A percentile compares a stretch with the other conserved stretches of the same genome.
These are phyloP conservation scores for Serendipita vermifera DNA, from an alignment of 768 basidiomycete genomes.

Conservation along the genomic window DNA sequence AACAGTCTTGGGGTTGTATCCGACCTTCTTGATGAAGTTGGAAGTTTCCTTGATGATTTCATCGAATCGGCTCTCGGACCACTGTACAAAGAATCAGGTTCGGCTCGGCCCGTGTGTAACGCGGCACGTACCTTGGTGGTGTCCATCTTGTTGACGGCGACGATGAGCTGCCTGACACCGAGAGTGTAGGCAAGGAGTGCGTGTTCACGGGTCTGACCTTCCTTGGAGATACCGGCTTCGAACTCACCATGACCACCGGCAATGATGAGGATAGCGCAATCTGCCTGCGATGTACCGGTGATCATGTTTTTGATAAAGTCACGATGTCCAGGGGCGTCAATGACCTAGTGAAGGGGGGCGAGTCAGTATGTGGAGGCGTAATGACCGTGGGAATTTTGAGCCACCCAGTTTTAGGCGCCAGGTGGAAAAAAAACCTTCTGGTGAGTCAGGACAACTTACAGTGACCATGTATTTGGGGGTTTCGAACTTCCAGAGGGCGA, in stretches of 20 bases:
- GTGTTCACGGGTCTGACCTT: slow-evolving; percentile 99
- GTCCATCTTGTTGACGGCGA: slow-evolving; percentile 99
- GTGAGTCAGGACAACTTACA: slow-evolving; percentile 48
- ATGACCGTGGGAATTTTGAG: neutral
- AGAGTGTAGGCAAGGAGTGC: slow-evolving; percentile 99
- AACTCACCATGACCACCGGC: slow-evolving; percentile 99
- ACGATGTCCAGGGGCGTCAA: slow-evolving; percentile 98
- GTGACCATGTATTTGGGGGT: slow-evolving; percentile 94
- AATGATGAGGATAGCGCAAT: slow-evolving; percentile 99
- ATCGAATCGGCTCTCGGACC: slow-evolving; percentile 98
- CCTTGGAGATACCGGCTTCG: slow-evolving; percentile 99
- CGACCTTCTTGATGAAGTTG: slow-evolving; percentile 98
- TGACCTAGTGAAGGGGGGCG: slow-evolving; percentile 47
- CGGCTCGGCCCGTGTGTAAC: slow-evolving; percentile 5
- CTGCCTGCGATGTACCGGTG: slow-evolving; percentile 99
- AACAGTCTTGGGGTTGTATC: slow-evolving; percentile 98
- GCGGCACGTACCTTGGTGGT: slow-evolving; percentile 80
- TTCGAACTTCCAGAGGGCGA: slow-evolving; percentile 99
- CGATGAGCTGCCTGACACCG: slow-evolving; percentile 99
- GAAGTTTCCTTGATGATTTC: slow-evolving; percentile 98
- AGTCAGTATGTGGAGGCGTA: neutral
- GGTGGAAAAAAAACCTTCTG: neutral
- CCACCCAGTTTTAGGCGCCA: neutral
- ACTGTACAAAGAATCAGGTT: slow-evolving; percentile 37
- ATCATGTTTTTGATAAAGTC: slow-evolving; percentile 99